A percentile compares a stretch with the other conserved stretches of the same genome.
Conservation (phyloP, 1,284 basidiomycete genomes). For the Irpex sp. region DNA sequence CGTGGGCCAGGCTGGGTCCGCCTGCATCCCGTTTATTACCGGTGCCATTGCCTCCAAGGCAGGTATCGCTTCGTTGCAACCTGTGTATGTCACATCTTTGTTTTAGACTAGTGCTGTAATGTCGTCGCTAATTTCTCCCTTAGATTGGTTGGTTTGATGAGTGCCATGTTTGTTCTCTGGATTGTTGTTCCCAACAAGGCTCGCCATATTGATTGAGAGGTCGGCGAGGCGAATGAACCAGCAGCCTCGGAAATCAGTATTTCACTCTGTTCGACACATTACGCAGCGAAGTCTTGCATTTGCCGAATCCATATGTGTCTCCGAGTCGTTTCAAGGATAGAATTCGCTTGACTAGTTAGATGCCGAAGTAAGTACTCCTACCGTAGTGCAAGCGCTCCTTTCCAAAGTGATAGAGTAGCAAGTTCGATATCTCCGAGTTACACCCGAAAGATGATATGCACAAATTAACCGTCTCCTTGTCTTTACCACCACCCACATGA, state of each 20-base stretch:
- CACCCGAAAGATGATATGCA: too few relatives aligned
- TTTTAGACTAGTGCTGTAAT: not conserved
- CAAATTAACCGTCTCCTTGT: too few relatives aligned
- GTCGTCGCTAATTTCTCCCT: not conserved
- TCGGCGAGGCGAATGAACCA: too few relatives aligned
- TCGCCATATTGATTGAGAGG: not conserved
- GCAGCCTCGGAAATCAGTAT: too few relatives aligned
- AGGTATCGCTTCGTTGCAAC: slow-evolving; percentile 53
- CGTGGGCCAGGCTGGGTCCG: slow-evolving; percentile 50
- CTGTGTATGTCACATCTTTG: slow-evolving; percentile 39
- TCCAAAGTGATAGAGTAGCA: not conserved
- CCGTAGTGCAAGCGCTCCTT: not conserved
- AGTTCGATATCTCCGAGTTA: too few relatives aligned
- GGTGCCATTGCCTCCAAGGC: slow-evolving; percentile 46
- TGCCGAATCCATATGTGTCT: too few relatives aligned
- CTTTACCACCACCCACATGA: too few relatives aligned
- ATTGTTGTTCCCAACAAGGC: not conserved
- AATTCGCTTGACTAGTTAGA: not conserved
- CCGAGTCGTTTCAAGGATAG: too few relatives aligned
- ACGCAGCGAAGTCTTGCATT: too few relatives aligned
- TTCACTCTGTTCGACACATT: too few relatives aligned
- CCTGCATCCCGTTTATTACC: slow-evolving; percentile 54
- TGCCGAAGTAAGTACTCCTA: not conserved
- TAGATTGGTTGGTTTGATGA: slow-evolving; percentile 45
- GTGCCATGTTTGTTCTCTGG: slow-evolving; percentile 28